phyloP scores from a whole-genome alignment of 2,329 filamentous ascomycete species.

The Berkeleyomyces rouxiae region DNA sequence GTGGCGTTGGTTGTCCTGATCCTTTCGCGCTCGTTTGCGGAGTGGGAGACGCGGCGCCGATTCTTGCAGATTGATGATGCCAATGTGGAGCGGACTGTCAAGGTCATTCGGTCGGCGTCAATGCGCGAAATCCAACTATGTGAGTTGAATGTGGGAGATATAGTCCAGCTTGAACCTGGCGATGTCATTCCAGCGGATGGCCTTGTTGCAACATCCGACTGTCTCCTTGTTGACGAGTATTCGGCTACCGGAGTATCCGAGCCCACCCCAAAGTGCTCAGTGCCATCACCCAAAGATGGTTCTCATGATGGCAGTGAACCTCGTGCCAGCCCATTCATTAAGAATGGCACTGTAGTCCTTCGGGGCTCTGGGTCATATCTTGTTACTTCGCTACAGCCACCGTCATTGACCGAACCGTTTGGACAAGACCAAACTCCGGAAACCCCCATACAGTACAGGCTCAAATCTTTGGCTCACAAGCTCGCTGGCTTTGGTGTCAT shows the following conservation, averaged over 20 bases:
- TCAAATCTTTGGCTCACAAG: conserved; percentile 62
- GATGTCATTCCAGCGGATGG: conserved; percentile 57
- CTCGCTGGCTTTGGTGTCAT: conserved; percentile 34
- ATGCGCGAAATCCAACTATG: conserved; percentile 52
- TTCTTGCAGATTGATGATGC: conserved; percentile 69
- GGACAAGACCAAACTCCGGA: conserved; percentile 62
- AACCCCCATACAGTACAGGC: conserved; percentile 60
- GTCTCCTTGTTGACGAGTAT: conserved; percentile 50
- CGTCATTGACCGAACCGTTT: conserved; percentile 43
- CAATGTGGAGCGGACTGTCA: conserved; percentile 59
- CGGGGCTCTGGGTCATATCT: conserved; percentile 62
- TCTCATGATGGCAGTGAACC: neutral
- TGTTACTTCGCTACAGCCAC: conserved; percentile 55
- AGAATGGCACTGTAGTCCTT: conserved; percentile 62
- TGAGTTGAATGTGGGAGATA: conserved; percentile 56
- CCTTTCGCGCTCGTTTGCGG: conserved; percentile 59
- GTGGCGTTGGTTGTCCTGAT: conserved; percentile 63
- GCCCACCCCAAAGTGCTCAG: conserved; percentile 42
- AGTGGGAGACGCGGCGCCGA: conserved; percentile 68
- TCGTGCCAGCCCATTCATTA: conserved; percentile 56
- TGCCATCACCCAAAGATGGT: neutral
- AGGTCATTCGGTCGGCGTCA: conserved; percentile 58
- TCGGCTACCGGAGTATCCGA: conserved; percentile 64
- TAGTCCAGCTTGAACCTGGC: conserved; percentile 57
- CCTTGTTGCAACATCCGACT: conserved; percentile 48